Conservation (phyloP, 2,329 filamentous ascomycete genomes). For the Alternaria brassicae region DNA sequence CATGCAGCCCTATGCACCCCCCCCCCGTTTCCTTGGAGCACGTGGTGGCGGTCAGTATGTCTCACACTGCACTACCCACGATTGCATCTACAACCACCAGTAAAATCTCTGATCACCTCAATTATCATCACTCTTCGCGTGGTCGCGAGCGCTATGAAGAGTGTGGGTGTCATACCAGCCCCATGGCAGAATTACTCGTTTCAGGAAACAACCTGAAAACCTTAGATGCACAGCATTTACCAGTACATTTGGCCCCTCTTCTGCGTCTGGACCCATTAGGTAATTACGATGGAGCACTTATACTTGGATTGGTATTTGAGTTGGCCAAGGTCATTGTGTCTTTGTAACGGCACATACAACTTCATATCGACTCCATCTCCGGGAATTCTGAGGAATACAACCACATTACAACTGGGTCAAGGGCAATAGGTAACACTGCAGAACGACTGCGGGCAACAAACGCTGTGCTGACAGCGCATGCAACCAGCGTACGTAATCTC, state of each 20-base stretch:
- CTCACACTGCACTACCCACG: constrained; percentile 28
- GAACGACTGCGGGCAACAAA: background rate
- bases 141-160: background rate
- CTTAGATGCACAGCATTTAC: constrained; percentile 26
- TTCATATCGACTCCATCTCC: background rate
- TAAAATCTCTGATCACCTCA: constrained; percentile 9
- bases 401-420: background rate
- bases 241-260: constrained; percentile 24
- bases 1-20: constrained; percentile 46
- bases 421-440: background rate
- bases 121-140: background rate
- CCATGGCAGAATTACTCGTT: constrained; percentile 22
- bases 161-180: background rate
- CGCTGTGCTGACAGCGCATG: constrained; percentile 3
- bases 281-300: constrained; percentile 14
- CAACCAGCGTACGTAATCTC: background rate
- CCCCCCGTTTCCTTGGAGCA: constrained; percentile 37
- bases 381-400: background rate
- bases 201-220: constrained; percentile 29
- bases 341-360: background rate
- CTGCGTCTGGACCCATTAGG: constrained; percentile 11
- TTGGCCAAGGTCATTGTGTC: background rate
- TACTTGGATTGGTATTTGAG: background rate
- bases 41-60: constrained; percentile 38
- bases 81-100: constrained; percentile 2